Conservation (phyloP, 2,329 filamentous ascomycete species). For the Aspergillus neoniger region DNA sequence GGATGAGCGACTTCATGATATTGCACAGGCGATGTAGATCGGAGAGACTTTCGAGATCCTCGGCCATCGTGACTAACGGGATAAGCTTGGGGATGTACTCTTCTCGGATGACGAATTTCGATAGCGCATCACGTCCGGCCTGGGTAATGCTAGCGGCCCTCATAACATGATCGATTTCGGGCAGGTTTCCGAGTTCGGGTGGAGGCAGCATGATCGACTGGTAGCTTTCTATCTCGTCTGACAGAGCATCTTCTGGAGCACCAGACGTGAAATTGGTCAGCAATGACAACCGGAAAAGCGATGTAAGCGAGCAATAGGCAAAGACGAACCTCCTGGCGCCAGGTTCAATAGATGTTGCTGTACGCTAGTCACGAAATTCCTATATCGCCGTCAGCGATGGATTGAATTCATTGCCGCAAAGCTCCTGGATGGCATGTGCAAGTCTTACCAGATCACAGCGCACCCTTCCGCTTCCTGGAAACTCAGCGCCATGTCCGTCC, state of each 20-base stretch:
- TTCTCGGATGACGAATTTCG: conserved; percentile 81
- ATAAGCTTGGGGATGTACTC: conserved; percentile 87
- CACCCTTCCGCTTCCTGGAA: conserved; percentile 98
- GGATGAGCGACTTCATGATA: conserved; percentile 94
- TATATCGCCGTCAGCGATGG: conserved; percentile 44
- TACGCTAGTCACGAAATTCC: conserved; percentile 87
- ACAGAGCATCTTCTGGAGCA: conserved; percentile 74
- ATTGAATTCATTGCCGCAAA: conserved; percentile 10
- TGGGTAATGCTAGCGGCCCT: conserved; percentile 73
- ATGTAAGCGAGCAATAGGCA: background rate
- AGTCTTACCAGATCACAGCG: conserved; percentile 76
- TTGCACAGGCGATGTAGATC: conserved; percentile 93
- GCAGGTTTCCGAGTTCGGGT: conserved; percentile 78
- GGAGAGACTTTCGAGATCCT: conserved; percentile 82
- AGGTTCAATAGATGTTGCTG: conserved; percentile 72
- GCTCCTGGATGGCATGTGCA: conserved; percentile 27
- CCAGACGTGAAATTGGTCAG: conserved; percentile 12
- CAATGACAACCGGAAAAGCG: conserved; percentile 28
- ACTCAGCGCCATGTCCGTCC: conserved; percentile 94
- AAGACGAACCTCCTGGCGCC: conserved; percentile 59
- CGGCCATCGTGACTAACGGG: conserved; percentile 81
- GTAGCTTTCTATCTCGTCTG: conserved; percentile 80
- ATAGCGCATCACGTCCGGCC: conserved; percentile 78
- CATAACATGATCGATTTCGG: conserved; percentile 83
- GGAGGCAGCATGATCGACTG: conserved; percentile 72